Conservation (phyloP, 179 eudicot genomes). For the Beta macrorhiza region DNA sequence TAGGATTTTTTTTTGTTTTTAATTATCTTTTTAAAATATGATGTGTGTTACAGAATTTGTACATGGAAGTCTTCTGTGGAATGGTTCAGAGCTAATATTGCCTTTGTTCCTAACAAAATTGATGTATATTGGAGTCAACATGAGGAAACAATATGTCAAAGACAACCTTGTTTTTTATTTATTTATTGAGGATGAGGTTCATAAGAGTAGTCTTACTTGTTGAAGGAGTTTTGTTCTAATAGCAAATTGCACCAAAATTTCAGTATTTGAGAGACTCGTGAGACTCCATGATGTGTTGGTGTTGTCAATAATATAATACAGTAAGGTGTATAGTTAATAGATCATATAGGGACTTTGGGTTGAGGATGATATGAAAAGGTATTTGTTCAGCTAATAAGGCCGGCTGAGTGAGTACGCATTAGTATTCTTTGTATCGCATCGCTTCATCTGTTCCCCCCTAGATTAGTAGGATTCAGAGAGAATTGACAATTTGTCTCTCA, state of each 20-base stretch:
- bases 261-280: background rate
- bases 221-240: background rate
- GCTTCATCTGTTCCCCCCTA: background rate
- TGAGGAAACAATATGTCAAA: background rate
- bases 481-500: background rate
- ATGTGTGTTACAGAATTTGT: constrained; percentile 2
- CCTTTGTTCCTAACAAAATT: background rate
- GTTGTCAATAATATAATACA: background rate
- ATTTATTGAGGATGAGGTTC: background rate
- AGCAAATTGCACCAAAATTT: background rate
- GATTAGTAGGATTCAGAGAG: background rate
- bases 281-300: background rate
- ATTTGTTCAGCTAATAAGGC: background rate
- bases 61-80: background rate
- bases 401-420: background rate
- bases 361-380: background rate
- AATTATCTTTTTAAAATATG: background rate
- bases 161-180: background rate
- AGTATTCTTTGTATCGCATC: background rate
- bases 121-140: background rate
- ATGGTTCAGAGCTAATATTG: background rate
- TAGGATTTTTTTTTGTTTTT: no score
- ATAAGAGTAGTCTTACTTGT: background rate
- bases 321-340: background rate
- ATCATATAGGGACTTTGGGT: background rate